Evolutionary conservation across 1,139 yeast genomes (phyloP).

Genomic region (Oligophagozyma castellii): DNA sequence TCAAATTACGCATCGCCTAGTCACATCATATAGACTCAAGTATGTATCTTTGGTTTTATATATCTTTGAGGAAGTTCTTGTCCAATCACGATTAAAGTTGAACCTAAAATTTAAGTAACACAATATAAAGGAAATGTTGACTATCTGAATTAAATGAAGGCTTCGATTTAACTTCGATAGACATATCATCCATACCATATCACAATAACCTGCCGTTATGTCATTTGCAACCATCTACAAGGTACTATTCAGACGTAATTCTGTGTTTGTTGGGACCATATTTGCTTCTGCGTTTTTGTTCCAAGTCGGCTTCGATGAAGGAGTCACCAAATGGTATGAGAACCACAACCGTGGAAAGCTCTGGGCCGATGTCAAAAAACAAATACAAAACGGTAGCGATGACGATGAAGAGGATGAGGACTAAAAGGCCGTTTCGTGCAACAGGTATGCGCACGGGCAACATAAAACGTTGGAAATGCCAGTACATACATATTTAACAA

Average conservation of each 20-base stretch:
- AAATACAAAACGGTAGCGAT: slow-evolving; percentile 46
- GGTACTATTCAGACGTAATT: slow-evolving; percentile 83
- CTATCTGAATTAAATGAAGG: no score
- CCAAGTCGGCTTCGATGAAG: slow-evolving; percentile 73
- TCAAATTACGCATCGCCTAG: no score
- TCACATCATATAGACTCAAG: no score
- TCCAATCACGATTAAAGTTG: no score
- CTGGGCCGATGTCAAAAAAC: slow-evolving; percentile 86
- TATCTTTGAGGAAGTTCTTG: no score
- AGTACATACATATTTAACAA: neutral
- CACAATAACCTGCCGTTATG: no score
- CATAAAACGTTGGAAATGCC: neutral
- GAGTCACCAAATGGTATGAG: slow-evolving; percentile 74
- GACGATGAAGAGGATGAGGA: slow-evolving; percentile 44
- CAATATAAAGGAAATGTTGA: no score
- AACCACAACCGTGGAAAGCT: slow-evolving; percentile 86
- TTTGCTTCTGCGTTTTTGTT: slow-evolving; percentile 81
- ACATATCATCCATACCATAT: no score
- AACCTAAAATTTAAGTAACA: no score
- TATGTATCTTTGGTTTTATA: no score
- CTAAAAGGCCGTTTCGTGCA: slow-evolving; percentile 2
- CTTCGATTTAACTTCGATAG: no score
- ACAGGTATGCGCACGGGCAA: neutral
- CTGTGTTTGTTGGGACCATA: slow-evolving; percentile 74
- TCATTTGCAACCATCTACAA: slow-evolving; percentile 45